Base-by-base conservation (phyloP, 2,329 filamentous ascomycete genomes). In the Dothiorella sarmentorum region DNA sequence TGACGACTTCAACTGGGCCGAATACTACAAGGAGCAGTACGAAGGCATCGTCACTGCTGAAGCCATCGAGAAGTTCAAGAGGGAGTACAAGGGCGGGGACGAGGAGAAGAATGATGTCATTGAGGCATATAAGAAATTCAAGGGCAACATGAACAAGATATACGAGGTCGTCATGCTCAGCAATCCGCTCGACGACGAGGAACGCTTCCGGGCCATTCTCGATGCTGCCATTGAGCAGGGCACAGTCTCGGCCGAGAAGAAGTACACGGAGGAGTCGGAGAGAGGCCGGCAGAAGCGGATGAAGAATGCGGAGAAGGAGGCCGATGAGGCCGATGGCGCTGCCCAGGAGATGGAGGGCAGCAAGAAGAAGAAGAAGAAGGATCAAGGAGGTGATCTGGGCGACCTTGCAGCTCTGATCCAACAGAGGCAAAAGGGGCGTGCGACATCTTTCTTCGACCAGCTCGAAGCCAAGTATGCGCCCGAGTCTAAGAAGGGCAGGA, bases 101-200 rank as follows among this genome's bases (percentile, higher is more conserved):
- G 91, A 97, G 73, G 94, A 99, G 77, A 84, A 82, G 65, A 80
- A 82, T 47, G 91, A 95, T 69, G 66, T 99, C 1, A 77, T 99
- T 4, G 77, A 80, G 11, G 89, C 90, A 1, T 99, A 93, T 74
- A 85, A 85, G 65, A 79, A 85, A 63, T 77, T 76, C 67, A 80
- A 90, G 68, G 94, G 94, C 31, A 80, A 89, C 62, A 85, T 97
- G 84, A 84, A 88, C 66, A 75, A 74, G 17, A 76, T 99, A 1
- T 97, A 95, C 73, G 84, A 91, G 69, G 77, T 78, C 0, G 88
- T 99, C 38, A 96, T 99, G 86, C 80, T 97, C 43, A 95, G 90
- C 65, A 83, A 93, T 68, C 86, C 91, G 9, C 69, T 91, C 2
- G 85, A 88, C 56, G 94, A 99, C 65, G 94, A 99, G 65, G 86